Conservation (phyloP, 306 rosid genomes). For the Malus sieversii region DNA sequence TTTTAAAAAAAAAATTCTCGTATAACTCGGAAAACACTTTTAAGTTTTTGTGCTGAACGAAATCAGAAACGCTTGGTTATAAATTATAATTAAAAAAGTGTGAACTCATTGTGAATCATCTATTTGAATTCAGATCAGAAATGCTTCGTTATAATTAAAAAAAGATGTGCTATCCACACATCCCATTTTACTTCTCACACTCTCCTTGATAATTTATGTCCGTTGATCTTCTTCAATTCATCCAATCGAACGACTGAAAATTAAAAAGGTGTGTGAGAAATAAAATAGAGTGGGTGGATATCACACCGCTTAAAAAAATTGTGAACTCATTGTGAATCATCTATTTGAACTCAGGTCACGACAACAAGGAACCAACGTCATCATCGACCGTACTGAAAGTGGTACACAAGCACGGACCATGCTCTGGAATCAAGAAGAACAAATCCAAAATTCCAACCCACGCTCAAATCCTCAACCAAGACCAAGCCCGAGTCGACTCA, state of each 20-base stretch:
- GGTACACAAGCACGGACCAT: constrained; percentile 34
- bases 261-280: too few relatives aligned
- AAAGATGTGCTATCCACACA: too few relatives aligned
- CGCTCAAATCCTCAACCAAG: constrained; percentile 3
- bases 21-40: too few relatives aligned
- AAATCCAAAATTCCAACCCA: background rate
- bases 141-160: too few relatives aligned
- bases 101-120: background rate
- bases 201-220: too few relatives aligned
- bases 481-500: constrained; percentile 20
- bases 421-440: background rate
- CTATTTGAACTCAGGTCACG: background rate
- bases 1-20: too few relatives aligned
- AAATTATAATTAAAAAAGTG: background rate
- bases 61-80: background rate
- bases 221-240: too few relatives aligned
- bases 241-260: too few relatives aligned
- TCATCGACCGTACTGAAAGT: constrained; percentile 8
- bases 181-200: too few relatives aligned
- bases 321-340: background rate
- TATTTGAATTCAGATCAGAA: background rate
- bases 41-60: too few relatives aligned
- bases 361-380: background rate
- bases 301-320: too few relatives aligned
- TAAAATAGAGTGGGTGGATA: too few relatives aligned